These are phyloP conservation scores for Aspergillus pseudoviridinutans DNA, from an alignment of 2,329 filamentous ascomycete genomes.

Conservation along the genomic window DNA sequence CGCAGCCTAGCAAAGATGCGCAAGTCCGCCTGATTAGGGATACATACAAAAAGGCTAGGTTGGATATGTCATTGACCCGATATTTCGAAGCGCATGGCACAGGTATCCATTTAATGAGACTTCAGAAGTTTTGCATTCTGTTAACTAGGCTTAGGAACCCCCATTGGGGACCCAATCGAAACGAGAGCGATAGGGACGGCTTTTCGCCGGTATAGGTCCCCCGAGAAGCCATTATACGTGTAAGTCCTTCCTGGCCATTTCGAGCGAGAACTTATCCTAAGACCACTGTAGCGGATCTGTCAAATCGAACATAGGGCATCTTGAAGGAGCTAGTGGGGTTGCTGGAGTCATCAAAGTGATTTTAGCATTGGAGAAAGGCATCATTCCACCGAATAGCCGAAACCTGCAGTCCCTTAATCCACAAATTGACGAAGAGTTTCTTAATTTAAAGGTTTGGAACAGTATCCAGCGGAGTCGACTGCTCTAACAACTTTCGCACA, in stretches of 20 bases:
- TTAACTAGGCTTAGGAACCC: constrained; percentile 35
- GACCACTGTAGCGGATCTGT: constrained; percentile 9
- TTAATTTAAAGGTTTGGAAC: not conserved
- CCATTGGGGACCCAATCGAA: constrained; percentile 18
- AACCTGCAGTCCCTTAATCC: constrained; percentile 2
- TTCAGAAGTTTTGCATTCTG: not conserved
- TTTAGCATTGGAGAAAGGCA: constrained; percentile 20
- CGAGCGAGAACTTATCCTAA: constrained; percentile 1
- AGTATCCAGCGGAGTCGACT: not conserved
- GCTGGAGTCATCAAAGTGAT: constrained; percentile 21
- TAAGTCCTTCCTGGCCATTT: not conserved
- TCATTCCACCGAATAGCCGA: constrained; percentile 15
- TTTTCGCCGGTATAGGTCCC: constrained; percentile 3
- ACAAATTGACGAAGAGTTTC: constrained; percentile 4
- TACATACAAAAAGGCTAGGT: constrained; percentile 9
- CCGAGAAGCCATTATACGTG: not conserved
- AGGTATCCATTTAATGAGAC: not conserved
- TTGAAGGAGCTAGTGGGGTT: constrained; percentile 10
- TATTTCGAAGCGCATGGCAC: constrained; percentile 14
- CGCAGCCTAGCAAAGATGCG: not conserved
- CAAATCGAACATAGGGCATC: constrained; percentile 17
- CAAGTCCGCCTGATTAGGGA: constrained; percentile 32
- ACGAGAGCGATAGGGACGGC: constrained; percentile 4
- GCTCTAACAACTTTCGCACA: not conserved
- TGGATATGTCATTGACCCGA: constrained; percentile 2